These are phyloP conservation scores for Tetracladium marchalianum DNA, from an alignment of 495 filamentous ascomycete species.

Conservation along the genomic window DNA sequence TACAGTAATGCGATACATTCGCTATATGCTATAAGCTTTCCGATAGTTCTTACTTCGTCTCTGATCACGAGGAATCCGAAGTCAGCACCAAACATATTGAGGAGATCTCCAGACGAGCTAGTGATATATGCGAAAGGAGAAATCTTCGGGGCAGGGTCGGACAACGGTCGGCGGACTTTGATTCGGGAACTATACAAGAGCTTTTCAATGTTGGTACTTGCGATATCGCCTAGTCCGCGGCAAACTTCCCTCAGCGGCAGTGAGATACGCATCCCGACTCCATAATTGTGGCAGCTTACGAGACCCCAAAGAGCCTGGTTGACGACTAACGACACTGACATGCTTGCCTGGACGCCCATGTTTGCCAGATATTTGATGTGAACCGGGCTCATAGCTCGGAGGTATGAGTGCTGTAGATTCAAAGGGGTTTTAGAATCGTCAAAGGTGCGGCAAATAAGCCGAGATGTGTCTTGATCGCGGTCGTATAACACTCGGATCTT, in stretches of 20 bases:
- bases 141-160: slow-evolving; percentile 59
- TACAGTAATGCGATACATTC: slow-evolving; percentile 78
- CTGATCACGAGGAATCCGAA: slow-evolving; percentile 23
- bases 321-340: slow-evolving; percentile 86
- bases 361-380: slow-evolving; percentile 79
- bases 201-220: slow-evolving; percentile 78
- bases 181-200: slow-evolving; percentile 74
- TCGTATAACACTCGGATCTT: slow-evolving; percentile 9
- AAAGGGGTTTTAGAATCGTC: slow-evolving; percentile 68
- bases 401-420: slow-evolving; percentile 75
- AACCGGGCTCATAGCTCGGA: slow-evolving; percentile 85
- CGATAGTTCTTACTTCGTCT: slow-evolving; percentile 79
- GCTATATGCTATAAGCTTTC: slow-evolving; percentile 63
- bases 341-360: slow-evolving; percentile 85
- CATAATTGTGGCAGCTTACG: slow-evolving; percentile 79
- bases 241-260: slow-evolving; percentile 91
- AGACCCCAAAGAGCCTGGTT: slow-evolving; percentile 81
- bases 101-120: slow-evolving; percentile 74
- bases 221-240: slow-evolving; percentile 74
- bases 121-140: slow-evolving; percentile 87
- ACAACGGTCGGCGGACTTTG: slow-evolving; percentile 68
- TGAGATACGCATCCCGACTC: slow-evolving; percentile 70
- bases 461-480: slow-evolving; percentile 44
- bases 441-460: slow-evolving; percentile 55
- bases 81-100: slow-evolving; percentile 24